phyloP scores from a whole-genome alignment of 2,329 filamentous ascomycete species.

The Pseudophaeomoniella oleicola region DNA sequence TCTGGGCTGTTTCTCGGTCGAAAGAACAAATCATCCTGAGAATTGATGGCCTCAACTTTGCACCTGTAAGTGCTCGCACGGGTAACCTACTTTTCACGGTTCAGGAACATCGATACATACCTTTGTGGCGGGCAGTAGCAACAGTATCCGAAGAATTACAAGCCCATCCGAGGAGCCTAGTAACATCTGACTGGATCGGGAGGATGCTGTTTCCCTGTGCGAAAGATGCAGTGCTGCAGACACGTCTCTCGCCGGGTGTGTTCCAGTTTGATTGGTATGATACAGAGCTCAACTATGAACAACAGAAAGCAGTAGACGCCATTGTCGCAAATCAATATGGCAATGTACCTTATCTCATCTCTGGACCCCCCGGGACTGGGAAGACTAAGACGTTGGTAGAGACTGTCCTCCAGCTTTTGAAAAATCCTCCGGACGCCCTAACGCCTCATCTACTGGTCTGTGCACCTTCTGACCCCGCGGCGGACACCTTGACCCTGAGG shows the following conservation, averaged over 20 bases:
- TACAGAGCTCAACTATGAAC: slow-evolving; percentile 30
- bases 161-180: slow-evolving; percentile 36
- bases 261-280: slow-evolving; percentile 24
- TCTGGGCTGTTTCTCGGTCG: slow-evolving; percentile 10
- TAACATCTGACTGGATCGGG: slow-evolving; percentile 17
- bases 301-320: slow-evolving; percentile 29
- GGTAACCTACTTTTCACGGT: slow-evolving; percentile 13
- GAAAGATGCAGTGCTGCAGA: slow-evolving; percentile 23
- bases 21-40: slow-evolving; percentile 11
- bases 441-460: slow-evolving; percentile 25
- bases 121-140: slow-evolving; percentile 11
- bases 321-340: slow-evolving; percentile 27
- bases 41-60: slow-evolving; percentile 7
- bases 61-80: slow-evolving; percentile 2
- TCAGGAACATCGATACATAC: slow-evolving; percentile 7
- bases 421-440: slow-evolving; percentile 7
- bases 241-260: slow-evolving; percentile 18
- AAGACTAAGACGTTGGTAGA: slow-evolving; percentile 38
- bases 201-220: slow-evolving; percentile 30
- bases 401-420: slow-evolving; percentile 19
- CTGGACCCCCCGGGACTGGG: slow-evolving; percentile 36
- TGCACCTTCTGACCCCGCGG: slow-evolving; percentile 30
- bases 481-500: slow-evolving; percentile 18
- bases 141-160: slow-evolving; percentile 19
- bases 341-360: slow-evolving; percentile 30